Evolutionary conservation across 768 basidiomycete species (phyloP), one percentile per base, ranked within the genome.

Genomic region (Suillus decipiens): DNA sequence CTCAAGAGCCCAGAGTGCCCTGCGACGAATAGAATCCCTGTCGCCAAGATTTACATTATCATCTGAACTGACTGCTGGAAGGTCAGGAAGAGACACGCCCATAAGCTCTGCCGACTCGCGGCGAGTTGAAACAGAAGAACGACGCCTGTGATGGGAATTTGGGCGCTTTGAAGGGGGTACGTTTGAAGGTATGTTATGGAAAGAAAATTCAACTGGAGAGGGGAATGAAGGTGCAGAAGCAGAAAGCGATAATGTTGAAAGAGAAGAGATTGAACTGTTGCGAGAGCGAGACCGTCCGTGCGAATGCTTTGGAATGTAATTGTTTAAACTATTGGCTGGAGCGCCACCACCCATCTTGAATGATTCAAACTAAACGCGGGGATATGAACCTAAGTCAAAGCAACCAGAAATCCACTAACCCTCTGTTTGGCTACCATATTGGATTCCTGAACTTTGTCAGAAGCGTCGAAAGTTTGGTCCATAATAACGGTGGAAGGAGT

Each of bases 21-120:
- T 84, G 22, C 90, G 86, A 43, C 93, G 88, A 43, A 92, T 83
- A 19, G 92, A 92, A 67, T 92, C 89, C 76, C 85, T 87, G 68
- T 90, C 89, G 36, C 86, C 88, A 31, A 88, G 69, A 66, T 85
- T 88, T 69, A 89, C 77, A 68, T 86, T 86, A 71, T 90, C 87
- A 37, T 92, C 88, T 1, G 86, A 80, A 33, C 79, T 78, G 2
- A 85, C 83, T 10, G 82, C 69, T 6, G 87, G 85, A 31, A 92
- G 81, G 64, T 88, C 86, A 14, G 90, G 87, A 43, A 91, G 78
- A 28, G 89, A 77, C 14, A 92, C 84, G 33, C 93, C 92, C 91
- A 96, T 95, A 71, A 96, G 79, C 70, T 96, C 95, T 19, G 93
- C 90, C 22, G 93, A 95, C 78, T 96, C 95, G 67, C 83, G 84